phyloP scores from a whole-genome alignment of 495 filamentous ascomycete species.

The Podospora bellae-mahoneyi region DNA sequence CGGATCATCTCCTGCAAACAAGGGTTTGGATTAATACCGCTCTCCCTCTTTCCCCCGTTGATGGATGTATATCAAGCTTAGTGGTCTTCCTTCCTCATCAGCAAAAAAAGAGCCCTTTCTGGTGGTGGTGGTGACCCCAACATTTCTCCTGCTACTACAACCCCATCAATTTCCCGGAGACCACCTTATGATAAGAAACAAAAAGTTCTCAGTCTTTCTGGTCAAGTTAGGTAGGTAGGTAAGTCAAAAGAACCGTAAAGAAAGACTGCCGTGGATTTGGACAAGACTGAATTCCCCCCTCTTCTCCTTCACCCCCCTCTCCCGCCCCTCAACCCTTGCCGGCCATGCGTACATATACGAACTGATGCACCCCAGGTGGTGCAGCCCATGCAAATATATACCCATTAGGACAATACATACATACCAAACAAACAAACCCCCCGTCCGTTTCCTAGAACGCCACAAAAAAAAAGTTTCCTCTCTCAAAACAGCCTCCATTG shows the following conservation, averaged over 20 bases:
- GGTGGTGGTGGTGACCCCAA: not conserved
- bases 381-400: not conserved
- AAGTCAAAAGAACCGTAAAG: not conserved
- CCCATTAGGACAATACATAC: not conserved
- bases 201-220: not conserved
- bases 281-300: not conserved
- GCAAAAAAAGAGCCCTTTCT: not conserved
- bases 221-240: not conserved
- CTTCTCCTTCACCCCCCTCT: not conserved
- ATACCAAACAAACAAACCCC: no score
- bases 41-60: not conserved
- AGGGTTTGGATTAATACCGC: not conserved
- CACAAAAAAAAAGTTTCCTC: not conserved
- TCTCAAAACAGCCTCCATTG: not conserved
- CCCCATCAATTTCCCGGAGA: not conserved
- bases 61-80: not conserved
- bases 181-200: not conserved
- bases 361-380: not conserved
- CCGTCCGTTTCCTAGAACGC: not conserved
- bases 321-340: no score
- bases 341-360: not conserved
- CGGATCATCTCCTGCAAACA: not conserved
- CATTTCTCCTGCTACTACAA: not conserved
- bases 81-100: not conserved
- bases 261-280: not conserved